Conservation (phyloP, 2,329 filamentous ascomycete species). For the Alternaria brassicicola region DNA sequence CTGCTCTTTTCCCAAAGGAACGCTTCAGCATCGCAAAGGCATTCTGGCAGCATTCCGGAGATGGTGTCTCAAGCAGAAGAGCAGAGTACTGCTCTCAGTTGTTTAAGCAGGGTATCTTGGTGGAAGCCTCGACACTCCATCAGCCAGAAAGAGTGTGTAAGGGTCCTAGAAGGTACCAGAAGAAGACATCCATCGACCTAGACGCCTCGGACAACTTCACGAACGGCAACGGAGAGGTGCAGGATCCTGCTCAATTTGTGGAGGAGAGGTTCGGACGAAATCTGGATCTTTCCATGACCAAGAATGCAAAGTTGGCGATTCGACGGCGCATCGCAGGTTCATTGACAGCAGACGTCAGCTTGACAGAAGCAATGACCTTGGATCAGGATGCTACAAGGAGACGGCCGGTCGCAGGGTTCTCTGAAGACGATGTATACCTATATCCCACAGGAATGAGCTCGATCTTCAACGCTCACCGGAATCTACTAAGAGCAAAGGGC, state of each 20-base stretch:
- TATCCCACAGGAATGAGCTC: conserved; percentile 93
- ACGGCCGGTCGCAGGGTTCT: conserved; percentile 65
- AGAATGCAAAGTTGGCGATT: conserved; percentile 84
- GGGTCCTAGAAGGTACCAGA: conserved; percentile 82
- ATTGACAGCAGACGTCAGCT: conserved; percentile 72
- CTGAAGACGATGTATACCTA: conserved; percentile 86
- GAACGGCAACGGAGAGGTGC: conserved; percentile 50
- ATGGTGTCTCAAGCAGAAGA: conserved; percentile 87
- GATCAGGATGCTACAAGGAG: conserved; percentile 51
- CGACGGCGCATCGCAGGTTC: conserved; percentile 87
- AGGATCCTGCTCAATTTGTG: conserved; percentile 80
- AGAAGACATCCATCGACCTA: conserved; percentile 60
- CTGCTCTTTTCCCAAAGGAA: conserved; percentile 71
- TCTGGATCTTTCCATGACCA: conserved; percentile 77
- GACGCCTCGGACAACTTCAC: conserved; percentile 18
- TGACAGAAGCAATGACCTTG: conserved; percentile 63
- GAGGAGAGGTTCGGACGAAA: conserved; percentile 96
- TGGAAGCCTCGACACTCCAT: conserved; percentile 53
- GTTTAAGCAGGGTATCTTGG: conserved; percentile 71
- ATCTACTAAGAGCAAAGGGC: conserved; percentile 69
- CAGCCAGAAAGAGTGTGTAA: conserved; percentile 58
- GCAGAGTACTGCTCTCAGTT: conserved; percentile 86
- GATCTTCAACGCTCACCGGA: conserved; percentile 86
- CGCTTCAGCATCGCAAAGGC: conserved; percentile 79
- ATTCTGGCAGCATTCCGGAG: conserved; percentile 96